Evolutionary conservation across 176 grass and related monocot species (phyloP).

Genomic region (Eragrostis nindensis): DNA sequence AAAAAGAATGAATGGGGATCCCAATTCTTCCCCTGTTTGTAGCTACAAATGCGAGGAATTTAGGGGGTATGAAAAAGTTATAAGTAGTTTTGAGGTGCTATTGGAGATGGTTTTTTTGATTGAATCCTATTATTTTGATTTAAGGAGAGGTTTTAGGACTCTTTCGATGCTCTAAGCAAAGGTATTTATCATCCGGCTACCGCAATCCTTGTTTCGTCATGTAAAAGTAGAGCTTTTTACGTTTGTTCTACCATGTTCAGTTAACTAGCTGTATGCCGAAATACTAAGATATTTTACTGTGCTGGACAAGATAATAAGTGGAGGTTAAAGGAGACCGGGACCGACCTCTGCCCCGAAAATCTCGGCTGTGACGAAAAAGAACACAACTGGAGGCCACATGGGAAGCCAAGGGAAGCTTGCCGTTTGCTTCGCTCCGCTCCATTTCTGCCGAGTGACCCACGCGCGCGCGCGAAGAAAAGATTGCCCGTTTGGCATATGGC

Average conservation of each 20-base stretch:
- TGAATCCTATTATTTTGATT: too few species aligned
- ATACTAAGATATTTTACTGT: background rate
- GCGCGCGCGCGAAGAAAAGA: background rate
- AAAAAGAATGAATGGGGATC: too few species aligned
- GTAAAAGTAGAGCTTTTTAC: background rate
- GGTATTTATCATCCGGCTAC: too few species aligned
- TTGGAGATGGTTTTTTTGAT: too few species aligned
- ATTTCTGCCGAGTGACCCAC: constrained; percentile 13
- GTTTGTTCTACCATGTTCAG: too few species aligned
- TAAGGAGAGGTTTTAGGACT: too few species aligned
- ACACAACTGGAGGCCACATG: constrained; percentile 59
- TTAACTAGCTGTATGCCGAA: background rate
- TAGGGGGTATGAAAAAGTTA: too few species aligned
- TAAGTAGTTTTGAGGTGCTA: too few species aligned
- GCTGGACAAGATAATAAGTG: constrained; percentile 11
- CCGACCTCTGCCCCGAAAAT: constrained; percentile 46
- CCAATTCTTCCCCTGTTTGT: too few species aligned
- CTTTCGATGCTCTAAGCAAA: too few species aligned
- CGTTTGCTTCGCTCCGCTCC: constrained; percentile 8
- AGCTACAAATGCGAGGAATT: too few species aligned
- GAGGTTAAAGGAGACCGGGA: background rate
- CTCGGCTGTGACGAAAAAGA: constrained; percentile 42
- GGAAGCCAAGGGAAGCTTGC: constrained; percentile 8
- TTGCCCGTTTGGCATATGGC: background rate
- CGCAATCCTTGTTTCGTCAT: background rate